Percentiles rank a stretch among this genome's conserved stretches.
phyloP scores from a whole-genome alignment of 2,329 filamentous ascomycete species.

The Leptosphaerulina australis region DNA sequence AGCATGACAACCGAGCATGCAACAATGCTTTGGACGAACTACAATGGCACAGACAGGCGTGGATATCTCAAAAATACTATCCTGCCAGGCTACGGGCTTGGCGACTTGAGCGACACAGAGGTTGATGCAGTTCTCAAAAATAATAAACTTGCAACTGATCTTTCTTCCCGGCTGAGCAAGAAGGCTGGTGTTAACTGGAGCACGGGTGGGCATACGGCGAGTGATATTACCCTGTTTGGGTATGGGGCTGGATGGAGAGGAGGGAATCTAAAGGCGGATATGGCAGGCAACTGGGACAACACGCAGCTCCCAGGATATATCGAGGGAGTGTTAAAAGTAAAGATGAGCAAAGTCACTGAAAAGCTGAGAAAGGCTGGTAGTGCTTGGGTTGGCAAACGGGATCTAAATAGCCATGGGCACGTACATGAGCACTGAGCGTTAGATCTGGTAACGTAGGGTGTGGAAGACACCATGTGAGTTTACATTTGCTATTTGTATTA shows the following conservation, averaged over 20 bases:
- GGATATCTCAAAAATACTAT: slow-evolving; percentile 32
- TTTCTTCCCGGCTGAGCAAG: slow-evolving; percentile 39
- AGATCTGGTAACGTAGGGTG: too few relatives aligned
- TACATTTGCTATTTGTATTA: too few relatives aligned
- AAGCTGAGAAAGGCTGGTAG: slow-evolving; percentile 24
- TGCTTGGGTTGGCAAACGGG: slow-evolving; percentile 23
- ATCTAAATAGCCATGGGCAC: slow-evolving; percentile 8
- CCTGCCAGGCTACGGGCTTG: slow-evolving; percentile 42
- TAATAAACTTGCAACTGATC: slow-evolving; percentile 31
- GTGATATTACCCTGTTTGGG: slow-evolving; percentile 48
- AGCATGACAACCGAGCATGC: slow-evolving; percentile 44
- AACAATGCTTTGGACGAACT: slow-evolving; percentile 32
- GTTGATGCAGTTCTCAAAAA: slow-evolving; percentile 38
- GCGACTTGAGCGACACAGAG: slow-evolving; percentile 25
- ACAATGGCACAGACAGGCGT: slow-evolving; percentile 41
- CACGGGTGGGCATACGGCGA: slow-evolving; percentile 47
- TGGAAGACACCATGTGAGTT: too few relatives aligned
- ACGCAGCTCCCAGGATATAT: slow-evolving; percentile 30
- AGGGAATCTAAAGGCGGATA: slow-evolving; percentile 23
- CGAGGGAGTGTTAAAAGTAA: slow-evolving; percentile 24
- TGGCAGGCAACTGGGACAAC: slow-evolving; percentile 35
- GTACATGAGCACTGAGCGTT: slow-evolving; percentile 9
- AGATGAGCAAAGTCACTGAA: slow-evolving; percentile 28
- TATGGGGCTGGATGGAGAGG: slow-evolving; percentile 36
- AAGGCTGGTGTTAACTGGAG: slow-evolving; percentile 46